Base-by-base conservation (phyloP, 495 filamentous ascomycete genomes). In the Aspergillus incahuasiensis region DNA sequence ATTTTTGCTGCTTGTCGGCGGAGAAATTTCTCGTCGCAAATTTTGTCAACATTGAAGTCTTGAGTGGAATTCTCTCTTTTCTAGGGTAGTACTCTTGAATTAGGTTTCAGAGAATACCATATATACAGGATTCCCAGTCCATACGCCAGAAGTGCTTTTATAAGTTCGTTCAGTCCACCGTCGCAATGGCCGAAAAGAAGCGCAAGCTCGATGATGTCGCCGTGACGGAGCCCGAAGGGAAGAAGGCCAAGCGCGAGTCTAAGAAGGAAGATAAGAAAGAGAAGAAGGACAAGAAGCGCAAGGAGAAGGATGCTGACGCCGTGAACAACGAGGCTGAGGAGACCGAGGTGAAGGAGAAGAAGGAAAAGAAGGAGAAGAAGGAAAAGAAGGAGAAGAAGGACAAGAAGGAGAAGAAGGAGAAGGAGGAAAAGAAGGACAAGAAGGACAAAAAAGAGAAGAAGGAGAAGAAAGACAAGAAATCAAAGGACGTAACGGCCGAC, bases 131-230 rank as follows among this genome's bases (percentile, higher is more conserved):
- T 5, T 15, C 6, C 32, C 5, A 15, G 13, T 2, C 8, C 3
- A 35, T 5, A 35, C 32, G 32, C 32, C 6, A 6, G 8, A 35
- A 35, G 12, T 11, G 6, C 25, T 12, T 5, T 12, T 11, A 6
- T 9, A 12, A 35, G 3, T 3, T 40, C 8, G 38, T 8, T 40
- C 3, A 40, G 18, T 40, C n/a, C 38, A 2, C 13, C 38, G 38
- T 24, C 52, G 68, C 51, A 65, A 77, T 75, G 69, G 63, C 68
- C 48, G 71, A 75, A 59, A 76, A 73, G 60, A 75, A 74, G 66
- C 74, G 74, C 69, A 78, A 78, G 66, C 68, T 72, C 61, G 46
- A 44, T 16, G 54, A 44, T 44, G 46, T 44, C 28, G 9, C 45
- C 1, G 63, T 54, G 6, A 55, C 64, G 40, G 61, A 67, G 58